Conservation (phyloP, 495 filamentous ascomycete genomes). For the Annulohypoxylon stygium region DNA sequence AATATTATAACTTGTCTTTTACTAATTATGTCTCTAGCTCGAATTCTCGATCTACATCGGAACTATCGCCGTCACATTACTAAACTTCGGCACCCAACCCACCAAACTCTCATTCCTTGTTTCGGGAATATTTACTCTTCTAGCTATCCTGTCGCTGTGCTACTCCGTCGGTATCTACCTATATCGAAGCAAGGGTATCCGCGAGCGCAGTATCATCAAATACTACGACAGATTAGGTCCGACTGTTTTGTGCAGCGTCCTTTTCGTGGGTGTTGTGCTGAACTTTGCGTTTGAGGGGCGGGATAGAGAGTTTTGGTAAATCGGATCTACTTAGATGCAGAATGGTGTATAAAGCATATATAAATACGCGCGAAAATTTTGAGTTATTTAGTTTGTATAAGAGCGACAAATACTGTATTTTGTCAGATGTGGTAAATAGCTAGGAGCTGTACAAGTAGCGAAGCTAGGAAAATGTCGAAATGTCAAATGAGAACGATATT, state of each 20-base stretch:
- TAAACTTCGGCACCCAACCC: constrained; percentile 79
- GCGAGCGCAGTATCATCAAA: constrained; percentile 80
- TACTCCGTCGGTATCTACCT: constrained; percentile 88
- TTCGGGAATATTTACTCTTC: constrained; percentile 81
- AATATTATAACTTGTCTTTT: constrained; percentile 8
- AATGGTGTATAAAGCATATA: neutral
- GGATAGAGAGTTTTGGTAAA: constrained; percentile 56
- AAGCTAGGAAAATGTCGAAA: neutral
- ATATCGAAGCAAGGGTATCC: constrained; percentile 87
- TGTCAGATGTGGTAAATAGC: neutral
- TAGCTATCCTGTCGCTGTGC: constrained; percentile 78
- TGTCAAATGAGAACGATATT: neutral
- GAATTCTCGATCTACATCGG: constrained; percentile 96
- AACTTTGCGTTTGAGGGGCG: constrained; percentile 78
- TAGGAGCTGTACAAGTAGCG: neutral
- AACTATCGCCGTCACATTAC: constrained; percentile 88
- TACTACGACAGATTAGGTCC: constrained; percentile 94
- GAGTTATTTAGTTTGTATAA: neutral
- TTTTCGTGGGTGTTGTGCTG: constrained; percentile 78
- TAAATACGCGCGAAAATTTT: neutral
- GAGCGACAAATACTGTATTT: constrained; percentile 1
- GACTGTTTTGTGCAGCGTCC: constrained; percentile 76
- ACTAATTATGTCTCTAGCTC: constrained; percentile 64
- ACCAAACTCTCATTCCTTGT: constrained; percentile 70
- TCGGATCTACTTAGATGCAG: neutral